These are phyloP conservation scores for Fistulifera pelliculosa DNA, from an alignment of 108 stramenopile species.

Conservation along the genomic window DNA sequence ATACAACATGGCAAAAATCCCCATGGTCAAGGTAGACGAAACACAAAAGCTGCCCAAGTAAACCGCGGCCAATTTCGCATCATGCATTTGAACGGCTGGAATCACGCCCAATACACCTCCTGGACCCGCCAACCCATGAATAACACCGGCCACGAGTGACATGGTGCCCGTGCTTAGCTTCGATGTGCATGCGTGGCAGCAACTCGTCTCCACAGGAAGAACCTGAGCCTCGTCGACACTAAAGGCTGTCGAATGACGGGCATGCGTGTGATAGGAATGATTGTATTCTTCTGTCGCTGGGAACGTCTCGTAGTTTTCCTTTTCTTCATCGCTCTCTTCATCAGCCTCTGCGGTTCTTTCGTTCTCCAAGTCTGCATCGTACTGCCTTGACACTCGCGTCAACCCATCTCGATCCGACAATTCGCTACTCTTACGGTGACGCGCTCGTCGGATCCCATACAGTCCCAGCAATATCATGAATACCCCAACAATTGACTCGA, in stretches of 20 bases:
- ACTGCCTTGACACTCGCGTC: background rate
- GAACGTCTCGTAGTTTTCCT: constrained; percentile 1
- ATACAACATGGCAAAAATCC: constrained; percentile 48
- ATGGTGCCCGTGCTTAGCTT: constrained; percentile 11
- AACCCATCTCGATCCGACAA: too few relatives aligned
- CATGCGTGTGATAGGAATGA: background rate
- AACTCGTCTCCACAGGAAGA: background rate
- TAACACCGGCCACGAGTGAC: constrained; percentile 38
- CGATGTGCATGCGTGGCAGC: background rate
- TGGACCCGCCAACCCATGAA: constrained; percentile 72
- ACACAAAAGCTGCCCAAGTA: constrained; percentile 58
- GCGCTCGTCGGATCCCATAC: constrained; percentile 35
- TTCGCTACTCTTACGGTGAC: constrained; percentile 7
- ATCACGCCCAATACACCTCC: constrained; percentile 72
- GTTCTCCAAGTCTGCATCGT: background rate
- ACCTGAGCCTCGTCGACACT: constrained; percentile 1
- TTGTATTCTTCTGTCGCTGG: too few relatives aligned
- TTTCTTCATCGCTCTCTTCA: constrained; percentile 1
- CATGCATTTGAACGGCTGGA: constrained; percentile 59
- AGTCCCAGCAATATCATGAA: constrained; percentile 59
- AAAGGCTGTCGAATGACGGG: background rate
- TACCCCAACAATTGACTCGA: constrained; percentile 53
- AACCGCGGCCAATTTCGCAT: constrained; percentile 28
- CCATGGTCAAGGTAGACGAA: constrained; percentile 51
- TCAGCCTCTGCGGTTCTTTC: background rate